Percentiles rank a stretch among this genome's conserved stretches.
Evolutionary conservation across 257 asterid genomes (phyloP).

Genomic region (Nemophila menziesii): DNA sequence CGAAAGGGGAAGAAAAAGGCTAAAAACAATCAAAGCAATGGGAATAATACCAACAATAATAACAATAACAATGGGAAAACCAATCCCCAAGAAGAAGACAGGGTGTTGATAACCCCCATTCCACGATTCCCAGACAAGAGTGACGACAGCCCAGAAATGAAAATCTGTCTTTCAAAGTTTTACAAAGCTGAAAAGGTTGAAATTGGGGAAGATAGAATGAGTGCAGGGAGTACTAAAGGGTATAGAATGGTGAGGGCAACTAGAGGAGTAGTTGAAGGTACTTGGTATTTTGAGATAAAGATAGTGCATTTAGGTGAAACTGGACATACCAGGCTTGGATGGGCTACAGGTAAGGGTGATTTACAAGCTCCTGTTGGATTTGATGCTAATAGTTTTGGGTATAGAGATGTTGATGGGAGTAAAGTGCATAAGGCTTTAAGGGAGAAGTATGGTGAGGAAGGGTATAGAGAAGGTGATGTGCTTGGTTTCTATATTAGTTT

Average conservation of each 20-base stretch:
- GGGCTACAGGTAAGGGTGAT: constrained; percentile 96
- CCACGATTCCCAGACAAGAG: constrained; percentile 73
- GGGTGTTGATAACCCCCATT: constrained; percentile 60
- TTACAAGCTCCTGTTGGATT: constrained; percentile 97
- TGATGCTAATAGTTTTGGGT: constrained; percentile 86
- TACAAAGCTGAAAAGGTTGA: constrained; percentile 94
- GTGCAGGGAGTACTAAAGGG: constrained; percentile 90
- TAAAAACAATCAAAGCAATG: constrained; percentile 43
- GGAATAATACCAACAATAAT: constrained; percentile 14
- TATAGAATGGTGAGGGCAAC: constrained; percentile 96
- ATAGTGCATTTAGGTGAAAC: constrained; percentile 77
- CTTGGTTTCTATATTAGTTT: constrained; percentile 77
- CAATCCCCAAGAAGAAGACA: constrained; percentile 34
- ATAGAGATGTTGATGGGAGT: constrained; percentile 85
- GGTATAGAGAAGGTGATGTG: constrained; percentile 84
- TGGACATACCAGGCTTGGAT: constrained; percentile 88
- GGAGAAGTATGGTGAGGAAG: constrained; percentile 73
- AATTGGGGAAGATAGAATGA: constrained; percentile 74
- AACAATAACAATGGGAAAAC: constrained; percentile 34
- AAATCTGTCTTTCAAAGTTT: constrained; percentile 72
- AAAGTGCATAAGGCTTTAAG: constrained; percentile 92
- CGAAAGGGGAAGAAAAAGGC: constrained; percentile 75
- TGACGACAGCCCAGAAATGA: constrained; percentile 51
- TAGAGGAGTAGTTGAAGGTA: constrained; percentile 75
- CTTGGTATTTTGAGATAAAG: constrained; percentile 91